Conservation (phyloP, 495 filamentous ascomycete genomes). For the Penicillium desertorum region DNA sequence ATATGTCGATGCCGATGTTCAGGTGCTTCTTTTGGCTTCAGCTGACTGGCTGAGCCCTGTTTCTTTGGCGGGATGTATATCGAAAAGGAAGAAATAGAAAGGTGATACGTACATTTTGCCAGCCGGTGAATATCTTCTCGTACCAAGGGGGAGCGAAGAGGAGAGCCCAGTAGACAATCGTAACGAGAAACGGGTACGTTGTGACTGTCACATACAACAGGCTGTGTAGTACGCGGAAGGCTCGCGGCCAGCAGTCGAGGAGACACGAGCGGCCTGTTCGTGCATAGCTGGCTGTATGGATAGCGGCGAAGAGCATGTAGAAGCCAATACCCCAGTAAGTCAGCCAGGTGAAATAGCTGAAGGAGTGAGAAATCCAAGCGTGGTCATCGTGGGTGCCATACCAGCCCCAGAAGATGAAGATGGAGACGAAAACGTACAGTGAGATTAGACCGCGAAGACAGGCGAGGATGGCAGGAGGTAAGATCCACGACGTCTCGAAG, state of each 20-base stretch:
- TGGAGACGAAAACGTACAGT: slow-evolving; percentile 69
- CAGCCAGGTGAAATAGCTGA: slow-evolving; percentile 79
- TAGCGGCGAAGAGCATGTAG: slow-evolving; percentile 63
- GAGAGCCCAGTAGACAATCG: slow-evolving; percentile 55
- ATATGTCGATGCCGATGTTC: neutral
- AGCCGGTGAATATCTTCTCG: slow-evolving; percentile 48
- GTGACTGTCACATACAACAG: slow-evolving; percentile 65
- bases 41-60: neutral
- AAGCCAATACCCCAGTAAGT: slow-evolving; percentile 80
- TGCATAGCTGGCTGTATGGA: slow-evolving; percentile 68
- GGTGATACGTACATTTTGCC: slow-evolving; percentile 59
- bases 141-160: slow-evolving; percentile 55
- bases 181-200: slow-evolving; percentile 66
- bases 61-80: neutral
- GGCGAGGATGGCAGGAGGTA: slow-evolving; percentile 63
- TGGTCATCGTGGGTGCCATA: slow-evolving; percentile 46
- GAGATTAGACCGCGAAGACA: slow-evolving; percentile 57
- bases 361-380: slow-evolving; percentile 48
- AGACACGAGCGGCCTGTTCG: slow-evolving; percentile 53
- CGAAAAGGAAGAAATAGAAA: neutral
- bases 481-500: slow-evolving; percentile 74
- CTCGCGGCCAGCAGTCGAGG: slow-evolving; percentile 59
- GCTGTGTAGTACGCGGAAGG: slow-evolving; percentile 63
- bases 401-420: slow-evolving; percentile 68
- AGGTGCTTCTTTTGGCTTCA: too few species aligned